Evolutionary conservation across 208 protist genomes (phyloP).

Genomic region (Trypanosoma vivax): DNA sequence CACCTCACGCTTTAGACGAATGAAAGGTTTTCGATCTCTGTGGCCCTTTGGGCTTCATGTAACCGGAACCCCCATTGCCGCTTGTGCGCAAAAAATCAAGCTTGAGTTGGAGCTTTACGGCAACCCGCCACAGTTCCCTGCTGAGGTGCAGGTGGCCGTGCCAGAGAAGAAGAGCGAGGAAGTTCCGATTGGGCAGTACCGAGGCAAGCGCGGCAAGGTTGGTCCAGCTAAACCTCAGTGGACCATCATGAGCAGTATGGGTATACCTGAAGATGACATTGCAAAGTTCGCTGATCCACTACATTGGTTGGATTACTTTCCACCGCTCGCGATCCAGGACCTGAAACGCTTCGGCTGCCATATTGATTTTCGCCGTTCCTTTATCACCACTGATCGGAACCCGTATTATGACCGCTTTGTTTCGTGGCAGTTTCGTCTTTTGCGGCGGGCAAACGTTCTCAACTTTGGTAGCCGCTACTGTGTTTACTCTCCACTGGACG

Average conservation of each 20-base stretch:
- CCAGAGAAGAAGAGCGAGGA: slow-evolving; percentile 25
- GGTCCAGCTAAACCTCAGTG: slow-evolving; percentile 92
- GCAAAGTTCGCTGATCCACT: slow-evolving; percentile 96
- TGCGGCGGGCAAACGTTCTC: slow-evolving; percentile 90
- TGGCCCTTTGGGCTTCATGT: slow-evolving; percentile 99
- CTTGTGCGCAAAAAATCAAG: slow-evolving; percentile 97
- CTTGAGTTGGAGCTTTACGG: slow-evolving; percentile 82
- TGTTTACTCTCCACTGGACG: slow-evolving; percentile 98
- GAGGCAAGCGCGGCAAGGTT: slow-evolving; percentile 88
- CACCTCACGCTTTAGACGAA: slow-evolving; percentile 94
- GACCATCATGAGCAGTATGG: slow-evolving; percentile 97
- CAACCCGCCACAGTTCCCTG: slow-evolving; percentile 87
- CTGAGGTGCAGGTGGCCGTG: slow-evolving; percentile 32
- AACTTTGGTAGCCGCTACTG: slow-evolving; percentile 97
- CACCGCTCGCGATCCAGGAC: slow-evolving; percentile 93
- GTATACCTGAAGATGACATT: slow-evolving; percentile 95
- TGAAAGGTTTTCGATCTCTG: slow-evolving; percentile 96
- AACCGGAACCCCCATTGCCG: slow-evolving; percentile 99
- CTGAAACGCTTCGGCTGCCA: slow-evolving; percentile 91
- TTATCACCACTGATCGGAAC: slow-evolving; percentile 99
- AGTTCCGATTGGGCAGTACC: slow-evolving; percentile 41
- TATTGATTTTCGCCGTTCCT: slow-evolving; percentile 98
- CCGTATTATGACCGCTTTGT: slow-evolving; percentile 99
- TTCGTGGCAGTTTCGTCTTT: slow-evolving; percentile 95
- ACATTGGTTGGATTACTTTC: slow-evolving; percentile 99